Evolutionary conservation across 2,329 filamentous ascomycete genomes (phyloP), one percentile per base, ranked within the genome.

Genomic region (Nigrospora sphaerica): DNA sequence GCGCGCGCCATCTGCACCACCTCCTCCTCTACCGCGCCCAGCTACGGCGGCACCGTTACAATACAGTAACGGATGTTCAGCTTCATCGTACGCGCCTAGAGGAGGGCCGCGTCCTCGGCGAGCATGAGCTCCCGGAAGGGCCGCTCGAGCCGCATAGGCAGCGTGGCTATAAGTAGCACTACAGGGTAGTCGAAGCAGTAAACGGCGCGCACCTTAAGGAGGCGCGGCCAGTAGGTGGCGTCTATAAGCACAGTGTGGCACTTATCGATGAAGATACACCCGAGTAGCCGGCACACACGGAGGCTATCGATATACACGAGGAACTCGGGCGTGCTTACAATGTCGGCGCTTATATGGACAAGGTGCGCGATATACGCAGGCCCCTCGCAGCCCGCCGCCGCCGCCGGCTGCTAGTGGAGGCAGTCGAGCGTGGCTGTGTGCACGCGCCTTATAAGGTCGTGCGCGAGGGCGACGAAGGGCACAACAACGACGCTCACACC

Each of bases 211-310:
- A 39, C 13, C 14, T 39, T 12, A 5, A 6, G 36, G 13, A 39
- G 36, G 3, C 13, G 13, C 11, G 17, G 36, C 5, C 36, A 5
- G 36, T 39, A 39, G 4, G 11, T 14, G 1, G 18, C 16, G 17
- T 47, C 17, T 13, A 47, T 44, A 10, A 47, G 42, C 19, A 47
- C 35, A 3, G 35, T 47, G 16, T 47, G 10, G 16, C 28, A 47
- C 32, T 47, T 17, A 17, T 47, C 35, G 13, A 47, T 37, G 34
- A 44, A 47, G 10, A 47, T 44, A 3, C 32, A 34, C 34, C 23
- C n/a, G 13, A 47, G 31, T n/a, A 47, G 12, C 5, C 13, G 5
- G 1, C 28, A n/a, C n/a, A 12, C 18, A 12, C 28, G 40, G n/a
- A 47, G 31, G 2, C 32, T 28, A 28, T 47, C 17, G 1, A 13